A percentile compares a stretch with the other conserved stretches of the same genome.
phyloP scores from a whole-genome alignment of 257 asterid species.

The Datura wrightii region DNA sequence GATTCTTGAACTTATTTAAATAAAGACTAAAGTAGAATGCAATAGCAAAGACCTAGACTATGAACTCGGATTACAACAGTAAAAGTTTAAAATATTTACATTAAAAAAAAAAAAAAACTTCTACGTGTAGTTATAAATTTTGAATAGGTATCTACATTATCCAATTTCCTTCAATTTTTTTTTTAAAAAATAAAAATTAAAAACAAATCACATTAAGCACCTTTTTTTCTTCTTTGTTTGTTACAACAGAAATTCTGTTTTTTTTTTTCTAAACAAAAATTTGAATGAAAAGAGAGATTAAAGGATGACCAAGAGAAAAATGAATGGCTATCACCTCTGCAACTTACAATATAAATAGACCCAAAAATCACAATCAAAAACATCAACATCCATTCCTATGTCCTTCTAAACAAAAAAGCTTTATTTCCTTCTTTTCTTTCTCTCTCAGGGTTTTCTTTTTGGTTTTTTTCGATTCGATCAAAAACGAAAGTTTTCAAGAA shows the following conservation, averaged over 20 bases:
- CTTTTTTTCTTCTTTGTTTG: background rate
- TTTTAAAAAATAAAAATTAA: too few species aligned
- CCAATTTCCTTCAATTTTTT: too few species aligned
- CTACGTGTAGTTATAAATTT: too few species aligned
- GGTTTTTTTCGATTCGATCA: constrained; percentile 12
- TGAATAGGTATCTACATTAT: too few species aligned
- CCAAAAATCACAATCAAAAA: background rate
- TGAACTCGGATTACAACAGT: too few species aligned
- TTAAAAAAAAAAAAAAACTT: too few species aligned
- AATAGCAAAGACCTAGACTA: too few species aligned
- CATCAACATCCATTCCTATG: background rate
- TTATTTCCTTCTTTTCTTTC: too few species aligned
- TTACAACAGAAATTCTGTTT: background rate
- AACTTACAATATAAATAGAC: constrained; percentile 2
- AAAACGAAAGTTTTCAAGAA: constrained; percentile 19
- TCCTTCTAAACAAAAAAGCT: background rate
- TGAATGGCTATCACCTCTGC: background rate
- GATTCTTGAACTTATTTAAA: too few species aligned
- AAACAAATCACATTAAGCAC: too few species aligned
- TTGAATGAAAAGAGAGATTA: background rate
- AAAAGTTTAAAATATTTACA: too few species aligned
- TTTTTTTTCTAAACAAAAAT: background rate
- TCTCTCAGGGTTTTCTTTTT: background rate
- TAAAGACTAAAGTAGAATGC: too few species aligned
- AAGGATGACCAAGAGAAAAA: background rate